Evolutionary conservation across 345 rosid genomes (phyloP), one percentile per base, ranked within the genome.

Genomic region (Noccaea bulbosa): DNA sequence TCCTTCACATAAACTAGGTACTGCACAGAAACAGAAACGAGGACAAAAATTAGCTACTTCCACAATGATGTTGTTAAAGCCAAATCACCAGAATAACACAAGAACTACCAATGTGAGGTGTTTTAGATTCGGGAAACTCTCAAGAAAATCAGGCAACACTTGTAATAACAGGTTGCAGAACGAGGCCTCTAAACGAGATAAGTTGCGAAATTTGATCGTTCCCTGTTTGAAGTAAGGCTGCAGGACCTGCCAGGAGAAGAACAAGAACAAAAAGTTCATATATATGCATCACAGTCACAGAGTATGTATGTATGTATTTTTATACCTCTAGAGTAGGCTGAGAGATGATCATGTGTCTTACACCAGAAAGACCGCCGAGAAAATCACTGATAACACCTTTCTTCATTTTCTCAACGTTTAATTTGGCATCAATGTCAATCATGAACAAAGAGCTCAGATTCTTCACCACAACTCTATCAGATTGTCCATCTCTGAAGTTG

Each of bases 261-360:
- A 15, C 15, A 7, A 33, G 12, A 7, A 27, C 2, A 0, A 10
- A 4, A 39, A 15, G 6, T 20, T 2, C 7, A 39, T 9, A n/a
- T 3, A 34, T 9, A 62, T 5, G 2, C 6, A 62, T 62, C 41
- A 37, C 10, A 45, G 0, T 27, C 30, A 27, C 10, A 2, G 5
- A 4, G 30, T 27, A 2, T 27, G 1, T 8, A 24, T 27, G 32
- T 34, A 5, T 27, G 30, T 4, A 4, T 9, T 5, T 34, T 2
- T 10, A 30, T 45, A 71, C 76, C 76, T 53, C 38, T 0, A 63
- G 16, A 51, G 64, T 44, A 14, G 0, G 10, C 4, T 14, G 9
- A 72, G 56, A 62, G 39, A 63, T 53, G 40, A 22, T 44, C 76
- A 72, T 53, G 49, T 11, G 63, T 8, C 33, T 54, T 22, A 54